Evolutionary conservation across 2,329 filamentous ascomycete genomes (phyloP), one percentile per base, ranked within the genome.

Genomic region (Ophiostoma sp.): DNA sequence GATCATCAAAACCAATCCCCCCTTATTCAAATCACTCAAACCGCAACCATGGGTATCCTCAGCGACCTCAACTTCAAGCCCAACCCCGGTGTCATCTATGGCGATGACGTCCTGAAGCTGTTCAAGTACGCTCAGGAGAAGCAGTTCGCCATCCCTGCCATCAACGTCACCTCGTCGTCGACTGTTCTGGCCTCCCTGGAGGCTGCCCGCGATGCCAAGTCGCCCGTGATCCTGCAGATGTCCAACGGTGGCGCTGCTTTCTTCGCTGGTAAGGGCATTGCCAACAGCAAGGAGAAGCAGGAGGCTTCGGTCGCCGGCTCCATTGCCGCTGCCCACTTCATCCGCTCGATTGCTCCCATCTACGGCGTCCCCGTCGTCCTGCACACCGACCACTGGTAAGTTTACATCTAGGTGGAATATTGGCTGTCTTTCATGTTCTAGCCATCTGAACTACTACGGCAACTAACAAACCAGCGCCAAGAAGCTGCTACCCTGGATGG

Each of bases 401-500:
- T n/a, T 31, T 68, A 27, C 15, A 41, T 2, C 11, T 41, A 15
- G 39, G 1, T 13, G 11, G 2, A 13, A 11, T 64, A 10, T 31
- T 48, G 39, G 39, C 27, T 31, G 27, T 31, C 27, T 48, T 20
- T 33, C 35, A 13, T 67, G 35, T 44, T 23, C 23, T 33, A 17
- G 20, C 13, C 7, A 11, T 4, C 20, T 33, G 13, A 15, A 31
- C 1, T 35, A 15, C 10, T 31, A 17, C 11, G 13, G 15, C 3
- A 27, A 10, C 67, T 72, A 57, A 71, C 64, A 86, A 97, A 5
- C 1, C 69, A 74, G 94, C 83, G 94, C 95, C 80, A 98, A 98
- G 91, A 98, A 98, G 90, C 92, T 98, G 72, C 89, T 98, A 71
- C 95, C 95, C 73, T 98, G 94, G 94, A 85, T 98, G 80, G 94